Base-by-base conservation (phyloP, 225 moss, liverwort and hornwort genomes). In the Polytrichum commune region DNA sequence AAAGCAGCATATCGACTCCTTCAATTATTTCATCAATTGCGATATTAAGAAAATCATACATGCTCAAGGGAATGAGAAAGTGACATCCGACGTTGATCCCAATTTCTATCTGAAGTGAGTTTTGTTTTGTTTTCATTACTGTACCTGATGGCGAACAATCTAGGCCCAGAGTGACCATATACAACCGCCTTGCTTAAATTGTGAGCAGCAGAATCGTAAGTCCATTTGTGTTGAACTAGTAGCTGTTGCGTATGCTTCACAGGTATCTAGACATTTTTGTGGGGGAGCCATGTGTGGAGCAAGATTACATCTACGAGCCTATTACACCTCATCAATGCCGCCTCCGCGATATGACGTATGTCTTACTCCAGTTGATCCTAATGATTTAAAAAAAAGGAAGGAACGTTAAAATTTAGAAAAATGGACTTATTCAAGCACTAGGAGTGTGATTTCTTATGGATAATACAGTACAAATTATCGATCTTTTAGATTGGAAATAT, bases 1-100 rank as follows among this genome's bases (percentile, higher is more conserved):
- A 83, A 98, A 98, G 73, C 98, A 98, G 84, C 98, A 98, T 71
- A 98, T 98, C 56, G 98, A 98, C 77, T 98, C 98, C 7, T 98
- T 98, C 82, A 98, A 98, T 68, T 98, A 98, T 70, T 93, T 98
- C 74, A 86, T 98, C 72, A 98, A 98, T 61, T 98, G 95, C 61
- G 98, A 98, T 82, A 98, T 98, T 9, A 98, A 95, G 78, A 98
- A 98, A 61, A 98, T 98, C 24, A 93, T 98, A 54, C 98, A 98
- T 75, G 98, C 98, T 2, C 95, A 92, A 75, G 93, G 95, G 62
- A 98, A 98, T 67, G 98, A 98, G 81, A 98, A 93, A 85, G 89
- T 98, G 57, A 93, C 91, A 4, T 95, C 98, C 18, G 95, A 98
- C 69, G 93, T 93, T 24, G 98, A 98, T 69, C 95, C 98, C 35